Evolutionary conservation across 2,329 filamentous ascomycete genomes (phyloP), one percentile per base, ranked within the genome.

Genomic region (Lasiodiplodia sp.): DNA sequence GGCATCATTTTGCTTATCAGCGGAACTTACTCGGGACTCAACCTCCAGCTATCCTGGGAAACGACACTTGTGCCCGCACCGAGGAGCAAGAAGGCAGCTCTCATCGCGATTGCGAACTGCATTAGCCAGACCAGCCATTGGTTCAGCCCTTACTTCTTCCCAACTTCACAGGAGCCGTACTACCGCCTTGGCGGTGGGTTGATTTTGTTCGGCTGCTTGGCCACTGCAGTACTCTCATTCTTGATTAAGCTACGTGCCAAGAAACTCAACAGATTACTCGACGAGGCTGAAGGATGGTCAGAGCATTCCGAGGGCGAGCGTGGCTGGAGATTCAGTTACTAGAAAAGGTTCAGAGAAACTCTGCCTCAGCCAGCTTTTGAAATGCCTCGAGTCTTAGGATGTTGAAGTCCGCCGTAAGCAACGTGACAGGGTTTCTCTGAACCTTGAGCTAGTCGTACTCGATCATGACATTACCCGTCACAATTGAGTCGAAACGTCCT

Each of bases 81-180:
- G 0, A 75, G 80, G 0, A 80, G 75, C 14, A 83, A 83, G 68
- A 77, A 79, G 51, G 81, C 81, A 0, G 81, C 81, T 0, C 76
- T 83, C 1, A 80, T 83, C 56, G 81, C 81, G 0, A 81, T 82
- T 56, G 80, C 81, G 3, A 82, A 82, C 60, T 80, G 77, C 40
- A 75, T 82, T 1, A 79, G 76, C 18, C 78, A 79, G 7, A 73
- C 76, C 0, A 79, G 77, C 2, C 81, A 83, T 40, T 82, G 81
- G 80, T 82, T 82, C 63, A 80, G 76, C 0, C 80, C 80, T 0
- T 82, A 82, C 69, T 82, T 83, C 65, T 76, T 78, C 49, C 73
- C 71, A 0, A 73, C 68, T 7, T 72, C 68, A 14, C 73, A 75
- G 67, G 72, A 75, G 68, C 73, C 73, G 2, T 73, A 64, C 57